phyloP scores from a whole-genome alignment of 768 basidiomycete genomes.

The Psilocybe tampanensis region DNA sequence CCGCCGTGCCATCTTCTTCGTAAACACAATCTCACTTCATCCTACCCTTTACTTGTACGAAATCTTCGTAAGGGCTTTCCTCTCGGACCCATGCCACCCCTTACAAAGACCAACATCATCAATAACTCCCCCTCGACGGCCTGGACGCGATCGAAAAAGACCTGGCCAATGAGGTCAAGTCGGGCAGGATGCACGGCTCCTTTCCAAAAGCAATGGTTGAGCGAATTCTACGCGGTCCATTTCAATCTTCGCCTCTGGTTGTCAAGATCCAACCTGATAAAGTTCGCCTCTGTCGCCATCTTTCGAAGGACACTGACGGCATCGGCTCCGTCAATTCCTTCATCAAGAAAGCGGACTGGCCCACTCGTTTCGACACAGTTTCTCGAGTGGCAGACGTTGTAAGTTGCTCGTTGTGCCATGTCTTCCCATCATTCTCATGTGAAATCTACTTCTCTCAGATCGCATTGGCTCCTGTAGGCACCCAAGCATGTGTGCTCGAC shows the following conservation, averaged over 20 bases:
- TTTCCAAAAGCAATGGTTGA: slow-evolving; percentile 12
- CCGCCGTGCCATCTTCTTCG: too few species aligned
- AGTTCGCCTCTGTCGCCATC: slow-evolving; percentile 26
- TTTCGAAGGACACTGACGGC: slow-evolving; percentile 21
- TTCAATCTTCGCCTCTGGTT: slow-evolving; percentile 30
- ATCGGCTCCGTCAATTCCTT: slow-evolving; percentile 24
- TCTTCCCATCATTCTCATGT: too few species aligned
- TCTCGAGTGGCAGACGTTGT: slow-evolving; percentile 26
- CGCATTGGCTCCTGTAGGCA: slow-evolving; percentile 26
- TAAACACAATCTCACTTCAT: slow-evolving; percentile 18
- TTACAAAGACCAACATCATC: slow-evolving; percentile 21
- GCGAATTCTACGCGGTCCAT: slow-evolving; percentile 25
- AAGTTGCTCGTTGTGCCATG: too few species aligned
- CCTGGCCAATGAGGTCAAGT: slow-evolving; percentile 18
- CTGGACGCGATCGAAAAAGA: slow-evolving; percentile 18
- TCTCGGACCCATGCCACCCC: slow-evolving; percentile 31
- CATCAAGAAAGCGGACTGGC: slow-evolving; percentile 26
- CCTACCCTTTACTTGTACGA: slow-evolving; percentile 30
- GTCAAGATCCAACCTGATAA: slow-evolving; percentile 24
- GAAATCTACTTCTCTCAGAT: too few species aligned
- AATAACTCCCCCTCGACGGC: slow-evolving; percentile 21
- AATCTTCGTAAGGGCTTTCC: slow-evolving; percentile 36
- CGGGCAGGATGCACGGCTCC: slow-evolving; percentile 27
- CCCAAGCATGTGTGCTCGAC: slow-evolving; percentile 31
- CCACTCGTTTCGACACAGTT: slow-evolving; percentile 28